A percentile compares a stretch with the other conserved stretches of the same genome.
Evolutionary conservation across 495 filamentous ascomycete species (phyloP).

Genomic region (Jackrogersella multiformis): DNA sequence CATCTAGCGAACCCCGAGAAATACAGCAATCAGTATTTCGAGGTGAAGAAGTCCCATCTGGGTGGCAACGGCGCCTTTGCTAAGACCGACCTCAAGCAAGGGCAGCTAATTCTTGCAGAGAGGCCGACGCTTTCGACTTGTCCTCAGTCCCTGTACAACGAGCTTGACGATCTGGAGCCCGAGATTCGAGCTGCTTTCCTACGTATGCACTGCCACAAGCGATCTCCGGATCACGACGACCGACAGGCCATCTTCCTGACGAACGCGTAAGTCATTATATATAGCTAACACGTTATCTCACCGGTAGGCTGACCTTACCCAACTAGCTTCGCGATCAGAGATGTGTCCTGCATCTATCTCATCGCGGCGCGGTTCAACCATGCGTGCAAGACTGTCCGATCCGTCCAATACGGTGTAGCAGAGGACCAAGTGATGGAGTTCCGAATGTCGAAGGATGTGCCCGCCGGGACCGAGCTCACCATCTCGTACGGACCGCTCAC

Average conservation of each 20-base stretch:
- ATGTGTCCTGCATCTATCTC: constrained; percentile 39
- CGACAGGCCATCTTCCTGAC: constrained; percentile 28
- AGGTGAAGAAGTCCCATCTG: constrained; percentile 34
- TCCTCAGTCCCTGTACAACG: constrained; percentile 12
- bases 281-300: no score
- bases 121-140: constrained; percentile 33
- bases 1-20: constrained; percentile 16
- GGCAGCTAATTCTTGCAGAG: constrained; percentile 45
- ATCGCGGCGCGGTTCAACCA: constrained; percentile 51
- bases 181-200: constrained; percentile 12
- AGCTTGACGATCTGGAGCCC: constrained; percentile 30
- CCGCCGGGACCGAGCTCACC: constrained; percentile 45
- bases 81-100: constrained; percentile 29
- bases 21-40: constrained; percentile 32
- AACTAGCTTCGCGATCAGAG: constrained; percentile 18
- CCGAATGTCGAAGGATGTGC: constrained; percentile 19
- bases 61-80: constrained; percentile 50
- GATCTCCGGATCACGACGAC: constrained; percentile 2
- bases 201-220: constrained; percentile 28
- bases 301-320: neutral
- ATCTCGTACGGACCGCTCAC: constrained; percentile 45
- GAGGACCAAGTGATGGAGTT: constrained; percentile 19
- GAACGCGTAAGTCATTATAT: constrained; percentile 42
- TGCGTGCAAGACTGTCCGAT: constrained; percentile 34
- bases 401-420: constrained; percentile 35